Conservation (phyloP, 768 basidiomycete genomes). For the Boletus coccyginus region DNA sequence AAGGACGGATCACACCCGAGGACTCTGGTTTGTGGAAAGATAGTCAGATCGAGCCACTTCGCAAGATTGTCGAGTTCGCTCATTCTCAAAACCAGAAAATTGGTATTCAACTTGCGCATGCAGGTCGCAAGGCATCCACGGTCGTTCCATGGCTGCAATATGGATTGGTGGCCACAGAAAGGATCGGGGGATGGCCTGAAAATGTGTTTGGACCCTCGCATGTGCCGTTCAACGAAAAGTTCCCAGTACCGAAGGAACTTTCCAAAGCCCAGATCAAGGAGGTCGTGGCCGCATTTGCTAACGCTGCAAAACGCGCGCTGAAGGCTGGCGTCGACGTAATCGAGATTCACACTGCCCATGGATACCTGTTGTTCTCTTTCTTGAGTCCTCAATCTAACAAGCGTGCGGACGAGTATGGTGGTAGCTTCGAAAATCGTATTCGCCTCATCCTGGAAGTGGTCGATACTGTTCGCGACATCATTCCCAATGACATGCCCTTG, state of each 20-base stretch:
- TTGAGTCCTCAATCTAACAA: constrained; percentile 59
- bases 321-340: constrained; percentile 56
- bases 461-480: constrained; percentile 57
- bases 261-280: constrained; percentile 54
- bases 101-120: constrained; percentile 74
- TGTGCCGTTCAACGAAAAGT: constrained; percentile 41
- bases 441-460: constrained; percentile 62
- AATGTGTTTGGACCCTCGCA: constrained; percentile 57
- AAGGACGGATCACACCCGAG: constrained; percentile 65
- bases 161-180: constrained; percentile 34
- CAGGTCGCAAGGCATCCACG: constrained; percentile 72
- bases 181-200: constrained; percentile 50
- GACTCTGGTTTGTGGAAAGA: constrained; percentile 67
- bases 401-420: constrained; percentile 68
- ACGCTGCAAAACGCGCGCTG: constrained; percentile 50
- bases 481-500: constrained; percentile 62
- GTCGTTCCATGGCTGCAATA: constrained; percentile 57
- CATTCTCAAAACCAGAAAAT: constrained; percentile 68
- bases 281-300: constrained; percentile 54
- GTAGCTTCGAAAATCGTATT: constrained; percentile 66
- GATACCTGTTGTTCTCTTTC: constrained; percentile 58
- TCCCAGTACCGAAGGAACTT: constrained; percentile 55
- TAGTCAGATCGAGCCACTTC: constrained; percentile 45
- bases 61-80: constrained; percentile 64
- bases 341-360: constrained; percentile 66